phyloP scores from a whole-genome alignment of 371 early-diverging fungal genomes.

The Apophysomyces ossiformis region DNA sequence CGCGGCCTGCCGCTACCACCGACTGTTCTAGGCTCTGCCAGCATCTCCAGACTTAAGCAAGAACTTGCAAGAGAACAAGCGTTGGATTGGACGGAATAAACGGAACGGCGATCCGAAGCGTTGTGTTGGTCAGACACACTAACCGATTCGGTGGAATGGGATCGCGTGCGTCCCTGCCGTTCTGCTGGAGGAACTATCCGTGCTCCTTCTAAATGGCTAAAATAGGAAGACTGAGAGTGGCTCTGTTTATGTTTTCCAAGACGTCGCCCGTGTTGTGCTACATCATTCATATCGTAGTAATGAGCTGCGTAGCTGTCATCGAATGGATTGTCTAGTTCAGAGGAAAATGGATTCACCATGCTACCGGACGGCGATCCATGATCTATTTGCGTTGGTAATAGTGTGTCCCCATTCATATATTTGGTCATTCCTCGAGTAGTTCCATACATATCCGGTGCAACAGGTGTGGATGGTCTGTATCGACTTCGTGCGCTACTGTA shows the following conservation, averaged over 20 bases:
- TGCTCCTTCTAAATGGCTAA: constrained; percentile 11
- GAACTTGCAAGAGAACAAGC: constrained; percentile 40
- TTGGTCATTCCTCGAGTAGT: constrained; percentile 11
- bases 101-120: constrained; percentile 21
- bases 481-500: constrained; percentile 15
- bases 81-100: constrained; percentile 37
- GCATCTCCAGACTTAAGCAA: constrained; percentile 28
- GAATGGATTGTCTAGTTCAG: constrained; percentile 42
- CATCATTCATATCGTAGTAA: constrained; percentile 1
- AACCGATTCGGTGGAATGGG: constrained; percentile 6
- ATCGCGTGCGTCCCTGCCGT: constrained; percentile 7
- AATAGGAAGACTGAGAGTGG: constrained; percentile 42
- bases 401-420: constrained; percentile 8
- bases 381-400: neutral
- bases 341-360: constrained; percentile 23
- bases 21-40: constrained; percentile 8
- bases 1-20: constrained; percentile 11
- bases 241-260: constrained; percentile 29
- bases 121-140: neutral
- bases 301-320: constrained; percentile 33
- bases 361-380: neutral
- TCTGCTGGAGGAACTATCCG: constrained; percentile 13
- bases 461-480: constrained; percentile 5
- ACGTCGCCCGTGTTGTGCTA: constrained; percentile 5
- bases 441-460: constrained; percentile 14